A percentile compares a stretch with the other conserved stretches of the same genome.
Conservation (phyloP, 495 filamentous ascomycete genomes). For the Clavariopsis aquatica region DNA sequence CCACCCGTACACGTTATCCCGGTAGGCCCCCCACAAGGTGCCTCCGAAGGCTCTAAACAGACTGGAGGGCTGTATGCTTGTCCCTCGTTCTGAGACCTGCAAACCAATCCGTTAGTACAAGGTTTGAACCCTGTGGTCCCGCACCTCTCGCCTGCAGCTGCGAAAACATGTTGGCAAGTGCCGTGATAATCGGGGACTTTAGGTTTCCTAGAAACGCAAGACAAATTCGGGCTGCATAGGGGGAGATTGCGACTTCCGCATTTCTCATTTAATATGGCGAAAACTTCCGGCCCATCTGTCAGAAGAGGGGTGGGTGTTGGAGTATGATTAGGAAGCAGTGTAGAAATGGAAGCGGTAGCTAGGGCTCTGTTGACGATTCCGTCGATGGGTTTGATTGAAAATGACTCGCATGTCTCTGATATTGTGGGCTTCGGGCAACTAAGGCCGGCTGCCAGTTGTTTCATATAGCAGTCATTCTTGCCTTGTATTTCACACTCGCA, state of each 20-base stretch:
- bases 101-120: background rate
- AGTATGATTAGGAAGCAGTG: background rate
- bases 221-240: no score
- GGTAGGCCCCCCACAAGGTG: background rate
- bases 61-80: background rate
- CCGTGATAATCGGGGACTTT: no score
- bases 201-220: no score
- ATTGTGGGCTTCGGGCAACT: slow-evolving; percentile 8
- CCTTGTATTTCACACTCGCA: background rate
- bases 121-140: background rate
- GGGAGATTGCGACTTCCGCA: no score
- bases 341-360: background rate
- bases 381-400: background rate
- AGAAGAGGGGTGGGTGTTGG: background rate
- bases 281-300: no score
- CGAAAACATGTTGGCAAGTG: background rate
- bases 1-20: background rate
- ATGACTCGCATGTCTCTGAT: background rate
- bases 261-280: no score
- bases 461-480: background rate
- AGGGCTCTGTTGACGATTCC: no score
- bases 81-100: background rate
- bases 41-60: background rate
- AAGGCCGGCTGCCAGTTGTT: background rate
- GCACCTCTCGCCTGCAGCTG: background rate